Evolutionary conservation across 768 basidiomycete genomes (phyloP).

Genomic region (Phaeotremella fagi): DNA sequence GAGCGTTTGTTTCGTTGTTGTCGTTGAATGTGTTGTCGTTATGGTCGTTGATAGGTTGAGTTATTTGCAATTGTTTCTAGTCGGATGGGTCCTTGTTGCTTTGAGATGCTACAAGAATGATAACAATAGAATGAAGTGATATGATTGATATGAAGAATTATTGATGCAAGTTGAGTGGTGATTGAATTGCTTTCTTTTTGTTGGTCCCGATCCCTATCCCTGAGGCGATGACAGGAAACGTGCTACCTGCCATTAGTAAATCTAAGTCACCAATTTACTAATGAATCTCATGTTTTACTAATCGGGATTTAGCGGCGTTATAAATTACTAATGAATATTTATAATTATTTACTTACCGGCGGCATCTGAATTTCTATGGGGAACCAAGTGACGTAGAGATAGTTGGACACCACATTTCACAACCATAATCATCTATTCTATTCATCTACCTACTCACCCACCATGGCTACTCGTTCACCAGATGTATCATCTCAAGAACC

Average conservation of each 20-base stretch:
- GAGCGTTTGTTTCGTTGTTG: not conserved
- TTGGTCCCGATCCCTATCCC: too few species aligned
- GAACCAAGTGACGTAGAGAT: not conserved
- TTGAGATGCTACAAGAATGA: too few species aligned
- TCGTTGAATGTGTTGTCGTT: too few species aligned
- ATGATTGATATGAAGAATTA: too few species aligned
- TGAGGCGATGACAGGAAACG: not conserved
- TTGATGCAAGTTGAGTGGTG: too few species aligned
- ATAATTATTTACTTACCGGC: not conserved
- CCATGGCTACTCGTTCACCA: slow-evolving; percentile 29
- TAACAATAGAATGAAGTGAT: too few species aligned
- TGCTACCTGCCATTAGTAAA: not conserved
- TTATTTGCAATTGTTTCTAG: too few species aligned
- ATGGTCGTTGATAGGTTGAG: too few species aligned
- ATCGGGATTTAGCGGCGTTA: not conserved
- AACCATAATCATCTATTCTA: too few species aligned
- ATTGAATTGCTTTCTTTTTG: too few species aligned
- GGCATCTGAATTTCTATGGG: not conserved
- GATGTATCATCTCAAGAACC: slow-evolving; percentile 21
- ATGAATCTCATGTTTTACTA: not conserved
- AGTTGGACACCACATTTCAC: too few species aligned
- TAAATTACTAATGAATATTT: not conserved
- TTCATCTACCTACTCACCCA: not conserved
- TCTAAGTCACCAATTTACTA: not conserved
- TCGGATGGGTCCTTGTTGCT: too few species aligned